A percentile compares a stretch with the other conserved stretches of the same genome.
phyloP scores from a whole-genome alignment of 2,329 filamentous ascomycete genomes.

The Aspergillus neotritici region DNA sequence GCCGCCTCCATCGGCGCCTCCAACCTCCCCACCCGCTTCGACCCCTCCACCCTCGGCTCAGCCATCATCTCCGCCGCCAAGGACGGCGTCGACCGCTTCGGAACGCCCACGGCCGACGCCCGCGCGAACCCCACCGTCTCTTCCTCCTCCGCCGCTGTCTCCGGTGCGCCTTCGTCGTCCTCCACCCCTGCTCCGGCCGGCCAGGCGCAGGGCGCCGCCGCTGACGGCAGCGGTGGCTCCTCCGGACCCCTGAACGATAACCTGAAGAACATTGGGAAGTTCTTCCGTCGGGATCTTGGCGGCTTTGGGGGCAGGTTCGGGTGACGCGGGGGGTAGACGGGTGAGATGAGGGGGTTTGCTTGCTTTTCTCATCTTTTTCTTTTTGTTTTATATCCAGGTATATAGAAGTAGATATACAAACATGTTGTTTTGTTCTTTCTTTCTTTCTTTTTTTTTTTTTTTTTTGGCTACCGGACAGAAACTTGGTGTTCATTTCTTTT shows the following conservation, averaged over 20 bases:
- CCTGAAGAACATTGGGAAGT: slow-evolving; percentile 90
- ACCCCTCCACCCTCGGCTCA: slow-evolving; percentile 75
- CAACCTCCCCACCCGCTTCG: slow-evolving; percentile 59
- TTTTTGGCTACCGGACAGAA: too few relatives aligned
- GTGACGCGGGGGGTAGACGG: slow-evolving; percentile 30
- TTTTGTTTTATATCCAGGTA: too few relatives aligned
- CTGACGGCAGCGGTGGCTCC: slow-evolving; percentile 28
- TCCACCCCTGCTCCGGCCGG: slow-evolving; percentile 17
- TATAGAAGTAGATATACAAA: too few relatives aligned
- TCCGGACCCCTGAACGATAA: slow-evolving; percentile 84
- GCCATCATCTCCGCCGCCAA: slow-evolving; percentile 82
- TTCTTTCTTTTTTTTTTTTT: too few relatives aligned
- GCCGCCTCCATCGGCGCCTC: slow-evolving; percentile 41
- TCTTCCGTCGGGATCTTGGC: slow-evolving; percentile 84
- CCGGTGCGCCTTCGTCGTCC: not conserved
- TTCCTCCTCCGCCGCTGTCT: slow-evolving; percentile 25
- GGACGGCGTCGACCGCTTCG: slow-evolving; percentile 74
- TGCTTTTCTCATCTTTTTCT: too few relatives aligned
- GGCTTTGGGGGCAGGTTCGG: slow-evolving; percentile 69
- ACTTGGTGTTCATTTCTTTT: too few relatives aligned
- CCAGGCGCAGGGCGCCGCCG: slow-evolving; percentile 26
- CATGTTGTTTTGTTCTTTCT: too few relatives aligned
- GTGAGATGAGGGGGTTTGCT: not conserved
- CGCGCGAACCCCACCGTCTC: too few relatives aligned
- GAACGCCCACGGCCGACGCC: slow-evolving; percentile 48